Evolutionary conservation across 176 grass and related monocot genomes (phyloP).

Genomic region (Phoenix roebelenii): DNA sequence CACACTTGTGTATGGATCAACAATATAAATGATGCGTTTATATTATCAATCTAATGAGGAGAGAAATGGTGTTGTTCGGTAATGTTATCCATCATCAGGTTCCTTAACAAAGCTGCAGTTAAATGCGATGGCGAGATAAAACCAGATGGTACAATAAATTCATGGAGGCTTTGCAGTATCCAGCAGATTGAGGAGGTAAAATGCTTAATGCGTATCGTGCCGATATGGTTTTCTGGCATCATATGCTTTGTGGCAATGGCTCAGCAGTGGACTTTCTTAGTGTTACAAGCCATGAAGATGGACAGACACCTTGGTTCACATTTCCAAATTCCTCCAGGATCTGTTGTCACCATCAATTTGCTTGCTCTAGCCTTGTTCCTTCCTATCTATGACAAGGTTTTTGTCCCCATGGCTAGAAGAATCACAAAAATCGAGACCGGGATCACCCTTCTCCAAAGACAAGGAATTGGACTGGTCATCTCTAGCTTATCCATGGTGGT

Average conservation of each 20-base stretch:
- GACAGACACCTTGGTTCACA: slow-evolving; percentile 45
- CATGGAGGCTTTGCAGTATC: slow-evolving; percentile 58
- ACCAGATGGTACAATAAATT: slow-evolving; percentile 34
- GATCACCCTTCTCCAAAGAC: slow-evolving; percentile 68
- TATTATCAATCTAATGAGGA: too few species aligned
- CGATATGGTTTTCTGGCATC: slow-evolving; percentile 53
- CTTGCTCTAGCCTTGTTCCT: slow-evolving; percentile 44
- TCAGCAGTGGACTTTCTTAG: slow-evolving; percentile 56
- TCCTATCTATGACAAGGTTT: slow-evolving; percentile 46
- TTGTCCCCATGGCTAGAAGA: slow-evolving; percentile 48
- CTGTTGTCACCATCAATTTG: slow-evolving; percentile 38
- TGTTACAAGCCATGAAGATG: slow-evolving; percentile 53
- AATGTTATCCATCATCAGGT: slow-evolving; percentile 20
- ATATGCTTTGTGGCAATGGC: slow-evolving; percentile 45
- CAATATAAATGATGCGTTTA: too few species aligned
- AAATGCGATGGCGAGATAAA: slow-evolving; percentile 41
- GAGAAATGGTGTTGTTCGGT: too few species aligned
- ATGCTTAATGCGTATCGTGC: slow-evolving; percentile 66
- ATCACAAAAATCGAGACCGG: slow-evolving; percentile 48
- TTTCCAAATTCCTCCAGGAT: slow-evolving; percentile 51
- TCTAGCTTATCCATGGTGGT: slow-evolving; percentile 60
- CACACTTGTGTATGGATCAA: too few species aligned
- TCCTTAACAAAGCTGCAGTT: slow-evolving; percentile 65
- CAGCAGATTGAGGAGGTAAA: slow-evolving; percentile 75
- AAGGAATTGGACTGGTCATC: slow-evolving; percentile 47